These are phyloP conservation scores for Podaxis mareebaensis DNA, from an alignment of 768 basidiomycete species.

Conservation along the genomic window DNA sequence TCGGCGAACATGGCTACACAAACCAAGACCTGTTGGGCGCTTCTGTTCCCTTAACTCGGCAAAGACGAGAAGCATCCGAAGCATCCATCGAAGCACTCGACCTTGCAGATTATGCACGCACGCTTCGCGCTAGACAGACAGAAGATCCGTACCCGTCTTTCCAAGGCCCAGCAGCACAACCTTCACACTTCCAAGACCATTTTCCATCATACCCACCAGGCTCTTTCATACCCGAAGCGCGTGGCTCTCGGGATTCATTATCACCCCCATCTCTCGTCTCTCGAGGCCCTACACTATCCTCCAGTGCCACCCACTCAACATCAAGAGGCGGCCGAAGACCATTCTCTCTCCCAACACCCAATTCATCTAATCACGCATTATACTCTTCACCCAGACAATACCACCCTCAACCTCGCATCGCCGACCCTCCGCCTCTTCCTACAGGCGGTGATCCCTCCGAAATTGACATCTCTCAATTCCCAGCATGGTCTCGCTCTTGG, in stretches of 20 bases:
- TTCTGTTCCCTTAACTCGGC: constrained; percentile 21
- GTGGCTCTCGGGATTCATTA: constrained; percentile 24
- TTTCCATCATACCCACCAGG: constrained; percentile 29
- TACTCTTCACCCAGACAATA: constrained; percentile 25
- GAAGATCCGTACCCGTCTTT: constrained; percentile 35
- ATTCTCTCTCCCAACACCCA: constrained; percentile 45
- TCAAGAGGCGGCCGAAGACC: constrained; percentile 34
- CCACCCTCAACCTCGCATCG: constrained; percentile 17
- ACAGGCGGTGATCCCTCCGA: constrained; percentile 30
- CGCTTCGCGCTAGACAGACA: constrained; percentile 40
- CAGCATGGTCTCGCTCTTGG: constrained; percentile 65
- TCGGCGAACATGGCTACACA: constrained; percentile 1
- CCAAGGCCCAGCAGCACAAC: constrained; percentile 6
- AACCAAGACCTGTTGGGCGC: constrained; percentile 19
- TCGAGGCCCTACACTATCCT: constrained; percentile 43
- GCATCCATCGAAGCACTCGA: constrained; percentile 71
- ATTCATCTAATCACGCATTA: constrained; percentile 31
- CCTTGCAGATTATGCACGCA: constrained; percentile 67
- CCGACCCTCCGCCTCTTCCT: constrained; percentile 16
- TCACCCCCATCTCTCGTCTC: constrained; percentile 43
- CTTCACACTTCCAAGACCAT: constrained; percentile 24
- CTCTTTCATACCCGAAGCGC: constrained; percentile 23
- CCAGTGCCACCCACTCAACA: constrained; percentile 28
- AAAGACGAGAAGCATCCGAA: constrained; percentile 55
- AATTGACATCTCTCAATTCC: constrained; percentile 63